Evolutionary conservation across 2,329 filamentous ascomycete species (phyloP).

Genomic region (Didymella pomorum): DNA sequence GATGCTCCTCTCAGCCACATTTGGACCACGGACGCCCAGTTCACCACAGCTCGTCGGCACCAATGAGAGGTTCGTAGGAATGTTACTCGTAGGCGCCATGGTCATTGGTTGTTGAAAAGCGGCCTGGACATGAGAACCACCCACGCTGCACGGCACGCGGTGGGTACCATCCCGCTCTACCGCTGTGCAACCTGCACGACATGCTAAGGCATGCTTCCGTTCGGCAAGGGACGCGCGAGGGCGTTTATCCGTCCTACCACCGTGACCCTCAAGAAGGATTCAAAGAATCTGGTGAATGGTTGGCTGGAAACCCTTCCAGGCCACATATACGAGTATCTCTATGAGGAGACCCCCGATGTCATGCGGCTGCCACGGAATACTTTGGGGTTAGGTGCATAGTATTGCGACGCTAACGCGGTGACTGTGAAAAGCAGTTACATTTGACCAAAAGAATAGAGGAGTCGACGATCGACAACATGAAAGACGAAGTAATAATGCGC

Average conservation of each 20-base stretch:
- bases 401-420: slow-evolving; percentile 7
- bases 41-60: neutral
- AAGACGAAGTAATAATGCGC: neutral
- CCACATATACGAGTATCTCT: neutral
- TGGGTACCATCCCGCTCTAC: slow-evolving; percentile 6
- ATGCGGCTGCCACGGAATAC: neutral
- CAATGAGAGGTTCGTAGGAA: neutral
- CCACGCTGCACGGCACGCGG: slow-evolving; percentile 5
- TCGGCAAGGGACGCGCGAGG: neutral
- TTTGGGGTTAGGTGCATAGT: neutral
- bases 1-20: neutral
- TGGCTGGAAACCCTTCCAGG: neutral
- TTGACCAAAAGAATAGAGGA: neutral
- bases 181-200: slow-evolving; percentile 8
- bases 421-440: slow-evolving; percentile 1
- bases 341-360: neutral
- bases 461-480: neutral
- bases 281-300: neutral
- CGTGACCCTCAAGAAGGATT: neutral
- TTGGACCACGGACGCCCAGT: neutral
- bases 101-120: neutral
- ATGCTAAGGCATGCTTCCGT: neutral
- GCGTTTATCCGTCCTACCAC: neutral
- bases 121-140: neutral
- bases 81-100: neutral